These are phyloP conservation scores for Mycena chlorophos DNA, from an alignment of 768 basidiomycete genomes.

Conservation along the genomic window DNA sequence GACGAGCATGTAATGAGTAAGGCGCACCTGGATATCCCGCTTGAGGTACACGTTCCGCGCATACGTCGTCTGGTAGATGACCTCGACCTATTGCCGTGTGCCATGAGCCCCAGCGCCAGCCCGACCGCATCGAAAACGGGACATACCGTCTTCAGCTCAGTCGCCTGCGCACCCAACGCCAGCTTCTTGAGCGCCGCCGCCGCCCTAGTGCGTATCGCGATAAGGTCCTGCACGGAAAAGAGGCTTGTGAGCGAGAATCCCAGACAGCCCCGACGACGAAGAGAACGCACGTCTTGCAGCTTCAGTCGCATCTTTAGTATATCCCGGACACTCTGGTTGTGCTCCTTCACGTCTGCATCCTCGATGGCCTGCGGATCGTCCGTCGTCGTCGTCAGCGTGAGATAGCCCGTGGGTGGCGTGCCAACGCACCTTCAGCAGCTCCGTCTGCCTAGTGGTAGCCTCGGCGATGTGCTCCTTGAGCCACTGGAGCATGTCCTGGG, in stretches of 20 bases:
- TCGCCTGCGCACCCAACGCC: background rate
- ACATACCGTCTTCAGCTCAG: background rate
- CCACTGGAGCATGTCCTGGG: too few species aligned
- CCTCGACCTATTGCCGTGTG: too few species aligned
- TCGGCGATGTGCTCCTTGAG: background rate
- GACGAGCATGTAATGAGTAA: background rate
- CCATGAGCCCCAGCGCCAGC: too few species aligned
- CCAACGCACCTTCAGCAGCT: background rate
- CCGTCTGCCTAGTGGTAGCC: background rate
- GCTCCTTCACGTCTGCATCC: background rate
- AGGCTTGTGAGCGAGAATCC: background rate
- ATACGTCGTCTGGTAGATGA: background rate
- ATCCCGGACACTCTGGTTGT: background rate
- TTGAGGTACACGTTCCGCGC: background rate
- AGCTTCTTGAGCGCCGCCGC: background rate
- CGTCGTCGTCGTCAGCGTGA: background rate
- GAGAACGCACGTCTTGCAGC: slow-evolving; percentile 1
- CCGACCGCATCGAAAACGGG: too few species aligned
- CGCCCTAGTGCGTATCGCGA: background rate
- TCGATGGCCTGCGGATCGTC: background rate
- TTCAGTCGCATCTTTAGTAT: background rate
- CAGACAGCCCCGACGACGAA: too few species aligned
- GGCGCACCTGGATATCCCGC: background rate
- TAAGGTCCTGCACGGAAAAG: background rate
- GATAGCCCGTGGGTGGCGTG: background rate